Evolutionary conservation across 106 monocot species (phyloP), one percentile per base, ranked within the genome.

Genomic region (Platanthera zijinensis): DNA sequence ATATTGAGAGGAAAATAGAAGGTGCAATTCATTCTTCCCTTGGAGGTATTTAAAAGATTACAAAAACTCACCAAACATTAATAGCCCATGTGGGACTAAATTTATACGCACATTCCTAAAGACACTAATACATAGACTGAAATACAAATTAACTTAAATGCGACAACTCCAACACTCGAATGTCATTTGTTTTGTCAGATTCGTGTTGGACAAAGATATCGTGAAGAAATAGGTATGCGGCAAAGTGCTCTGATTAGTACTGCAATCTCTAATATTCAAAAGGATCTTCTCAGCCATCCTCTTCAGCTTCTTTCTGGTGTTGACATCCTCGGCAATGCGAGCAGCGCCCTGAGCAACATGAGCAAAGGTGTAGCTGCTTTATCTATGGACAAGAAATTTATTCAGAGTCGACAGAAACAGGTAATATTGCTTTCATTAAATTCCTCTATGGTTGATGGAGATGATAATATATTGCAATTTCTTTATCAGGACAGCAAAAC

Each of bases 341-440:
- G 91, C 52, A 97, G 96, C 69, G 96, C 93, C 10, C 83, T 97
- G 64, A 94, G 96, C 72, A 91, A 91, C 77, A 93, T 97, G 93
- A 97, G 96, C 76, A 97, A 97, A 88, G 91, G 96, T 74, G 85
- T 97, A 50, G 93, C 96, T 10, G 93, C 87, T 52, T 77, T 97
- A 64, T 97, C 96, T 18, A 93, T 97, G 96, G 96, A 97, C 80
- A 97, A 91, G 82, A 97, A 97, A 82, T 97, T 97, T 76, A 97
- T 93, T 80, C 91, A 91, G 82, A 84, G 87, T 75, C 89, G 96
- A 69, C 90, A 91, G 49, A 93, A 88, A 77, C 86, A 96, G 90
- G 87, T 87, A 17, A 7, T 83, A 8, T 25, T 70, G 19, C 39
- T 57, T 57, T 66, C 64, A 51, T 51, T 13, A 72, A 8, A 15